Evolutionary conservation across 176 grass and related monocot species (phyloP).

Genomic region (Cocos nucifera): DNA sequence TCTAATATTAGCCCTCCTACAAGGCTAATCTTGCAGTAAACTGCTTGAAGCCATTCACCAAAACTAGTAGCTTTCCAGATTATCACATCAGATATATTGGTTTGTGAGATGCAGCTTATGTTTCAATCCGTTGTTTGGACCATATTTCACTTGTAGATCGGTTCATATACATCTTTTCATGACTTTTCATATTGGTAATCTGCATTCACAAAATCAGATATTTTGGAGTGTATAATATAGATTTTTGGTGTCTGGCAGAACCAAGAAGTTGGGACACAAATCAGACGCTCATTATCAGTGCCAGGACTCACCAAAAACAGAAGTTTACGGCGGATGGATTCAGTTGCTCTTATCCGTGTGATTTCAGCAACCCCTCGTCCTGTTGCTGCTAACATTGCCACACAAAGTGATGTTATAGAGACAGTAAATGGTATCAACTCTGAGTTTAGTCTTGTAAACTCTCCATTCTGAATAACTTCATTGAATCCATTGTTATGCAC

Average conservation of each 20-base stretch:
- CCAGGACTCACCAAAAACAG: constrained; percentile 73
- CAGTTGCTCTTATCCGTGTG: constrained; percentile 69
- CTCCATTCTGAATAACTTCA: background rate
- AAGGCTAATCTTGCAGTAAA: too few relatives aligned
- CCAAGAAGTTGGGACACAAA: constrained; percentile 50
- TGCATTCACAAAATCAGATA: too few relatives aligned
- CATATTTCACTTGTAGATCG: too few relatives aligned
- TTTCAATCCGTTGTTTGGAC: too few relatives aligned
- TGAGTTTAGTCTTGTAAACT: background rate
- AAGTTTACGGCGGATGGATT: constrained; percentile 76
- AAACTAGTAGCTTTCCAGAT: too few relatives aligned
- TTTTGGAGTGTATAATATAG: background rate
- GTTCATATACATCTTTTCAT: too few relatives aligned
- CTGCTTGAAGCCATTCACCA: too few relatives aligned
- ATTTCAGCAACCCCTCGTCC: constrained; percentile 73
- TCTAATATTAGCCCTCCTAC: too few relatives aligned
- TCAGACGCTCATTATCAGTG: constrained; percentile 83
- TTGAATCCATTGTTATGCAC: too few relatives aligned
- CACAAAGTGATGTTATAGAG: constrained; percentile 44
- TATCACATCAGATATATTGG: too few relatives aligned
- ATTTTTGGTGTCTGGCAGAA: constrained; percentile 20
- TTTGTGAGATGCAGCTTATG: too few relatives aligned
- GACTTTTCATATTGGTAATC: too few relatives aligned
- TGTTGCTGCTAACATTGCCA: constrained; percentile 23
- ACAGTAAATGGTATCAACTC: constrained; percentile 36